Conservation (phyloP, 306 rosid genomes). For the Lathyrus sativus region DNA sequence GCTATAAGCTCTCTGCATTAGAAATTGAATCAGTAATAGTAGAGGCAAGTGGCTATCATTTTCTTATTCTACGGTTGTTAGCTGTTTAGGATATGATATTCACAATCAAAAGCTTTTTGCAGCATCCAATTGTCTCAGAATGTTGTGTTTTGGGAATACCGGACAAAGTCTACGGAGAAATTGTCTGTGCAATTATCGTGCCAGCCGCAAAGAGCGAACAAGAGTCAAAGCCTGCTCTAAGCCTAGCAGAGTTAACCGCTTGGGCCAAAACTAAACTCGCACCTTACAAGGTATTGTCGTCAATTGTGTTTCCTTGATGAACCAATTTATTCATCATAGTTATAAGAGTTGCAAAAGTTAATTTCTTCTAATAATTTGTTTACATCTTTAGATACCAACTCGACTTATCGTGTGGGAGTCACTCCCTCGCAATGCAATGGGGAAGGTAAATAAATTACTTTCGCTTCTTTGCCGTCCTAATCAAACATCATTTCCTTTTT, state of each 20-base stretch:
- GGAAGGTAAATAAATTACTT: slow-evolving; percentile 65
- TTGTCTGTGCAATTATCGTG: slow-evolving; percentile 74
- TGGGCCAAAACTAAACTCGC: slow-evolving; percentile 89
- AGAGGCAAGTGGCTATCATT: slow-evolving; percentile 57
- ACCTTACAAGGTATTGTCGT: slow-evolving; percentile 80
- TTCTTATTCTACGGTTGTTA: slow-evolving; percentile 12
- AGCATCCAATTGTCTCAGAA: slow-evolving; percentile 79
- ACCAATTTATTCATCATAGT: too few species aligned
- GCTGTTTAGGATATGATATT: slow-evolving; percentile 8
- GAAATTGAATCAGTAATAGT: slow-evolving; percentile 86
- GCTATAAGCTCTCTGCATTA: slow-evolving; percentile 86
- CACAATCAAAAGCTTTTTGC: slow-evolving; percentile 42
- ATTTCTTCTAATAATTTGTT: slow-evolving; percentile 21
- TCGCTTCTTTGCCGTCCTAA: background rate
- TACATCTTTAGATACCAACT: slow-evolving; percentile 66
- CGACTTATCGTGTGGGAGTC: slow-evolving; percentile 69
- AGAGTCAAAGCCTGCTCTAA: slow-evolving; percentile 56
- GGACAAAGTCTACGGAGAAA: slow-evolving; percentile 83
- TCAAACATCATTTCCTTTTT: background rate
- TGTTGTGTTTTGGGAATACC: slow-evolving; percentile 93
- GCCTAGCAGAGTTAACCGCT: slow-evolving; percentile 60
- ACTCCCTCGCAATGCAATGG: slow-evolving; percentile 93
- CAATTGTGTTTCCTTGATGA: too few species aligned
- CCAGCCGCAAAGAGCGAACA: slow-evolving; percentile 48
- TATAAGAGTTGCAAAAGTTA: background rate